Evolutionary conservation across 176 grass and related monocot species (phyloP), one percentile per base, ranked within the genome.

Genomic region (Phyllostachys edulis): DNA sequence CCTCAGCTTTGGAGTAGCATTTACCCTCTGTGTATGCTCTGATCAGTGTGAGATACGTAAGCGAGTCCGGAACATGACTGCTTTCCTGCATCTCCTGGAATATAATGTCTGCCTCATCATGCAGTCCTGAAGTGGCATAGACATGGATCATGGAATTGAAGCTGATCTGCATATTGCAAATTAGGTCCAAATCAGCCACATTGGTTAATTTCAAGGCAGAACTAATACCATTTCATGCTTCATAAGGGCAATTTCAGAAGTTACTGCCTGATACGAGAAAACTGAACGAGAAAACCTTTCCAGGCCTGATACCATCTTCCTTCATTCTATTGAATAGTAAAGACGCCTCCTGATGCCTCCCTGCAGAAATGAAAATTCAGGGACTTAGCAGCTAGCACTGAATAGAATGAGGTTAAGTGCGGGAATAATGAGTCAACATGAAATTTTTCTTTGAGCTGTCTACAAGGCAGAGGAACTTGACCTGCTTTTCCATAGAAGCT

Each of bases 101-200:
- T 50, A 87, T 61, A 81, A 26, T 75, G 10, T 92, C 88, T 9
- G 89, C 96, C 75, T 98, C 83, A 5, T 63, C 40, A 24, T 87
- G 59, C 76, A 90, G 65, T 66, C 91, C 93, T 26, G 91, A 87
- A 72, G 89, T 87, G 57, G 91, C 93, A 11, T 90, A 98, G 38
- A 82, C 93, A 72, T 95, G 94, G 74, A 95, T 92, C 93, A 95
- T 94, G 14, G 89, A 77, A 82, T 98, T 95, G 85, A 87, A 95
- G 76, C 91, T 89, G 64, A 98, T 95, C 96, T 98, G 93, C 85
- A 86, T 51, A 76, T 85, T 85, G 36, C 17, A 87, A 78, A 44
- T 67, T 55, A 59, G 9, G 69, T 69, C 3, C 42, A 69, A 27
- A 46, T 77, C 1, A 87, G 54, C 2, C 9, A 20, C n/a, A 4